Evolutionary conservation across 768 basidiomycete genomes (phyloP), one percentile per base, ranked within the genome.

Genomic region (Leucosporidium yakuticum): DNA sequence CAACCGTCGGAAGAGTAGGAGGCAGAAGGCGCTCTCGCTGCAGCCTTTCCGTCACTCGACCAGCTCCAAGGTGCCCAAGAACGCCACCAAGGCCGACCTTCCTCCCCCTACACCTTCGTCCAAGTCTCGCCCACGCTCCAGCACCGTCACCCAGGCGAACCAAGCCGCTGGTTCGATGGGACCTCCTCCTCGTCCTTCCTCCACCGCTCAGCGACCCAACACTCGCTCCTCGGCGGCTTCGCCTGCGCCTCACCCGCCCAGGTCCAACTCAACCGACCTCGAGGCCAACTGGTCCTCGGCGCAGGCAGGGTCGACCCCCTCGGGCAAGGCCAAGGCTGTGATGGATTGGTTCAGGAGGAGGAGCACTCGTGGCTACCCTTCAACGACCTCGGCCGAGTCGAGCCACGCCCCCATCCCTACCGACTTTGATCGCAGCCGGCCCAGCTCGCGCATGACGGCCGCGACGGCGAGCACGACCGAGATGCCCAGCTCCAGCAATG

Each of bases 281-380:
- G 72, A 73, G 34, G 72, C 69, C 15, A 68, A 64, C 53, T 73
- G 69, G 68, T n/a, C 48, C 34, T 29, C 49, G 34, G 47, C 49
- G 14, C 23, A 58, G 55, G 70, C 77, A 23, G 65, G 73, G 34
- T 47, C 63, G 19, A 53, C 62, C 0, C 64, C 89, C 69, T 85
- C 90, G n/a, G 87, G 84, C 79, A 89, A 93, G 78, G 93, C 95
- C 6, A 86, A 87, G 78, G 91, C 88, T 76, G 96, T 99, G 62
- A 98, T 98, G 95, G 88, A 93, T 73, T 99, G 96, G 96, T 98
- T 99, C 85, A 83, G 82, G 50, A 76, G 80, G 39, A 81, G 81
- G 69, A 80, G 79, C 50, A 60, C 67, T 48, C 63, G 61, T 39
- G 63, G 63, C 12, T 48, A 53, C 55, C 54, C 51, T 29, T 14